phyloP scores from a whole-genome alignment of 2,329 filamentous ascomycete species.

The Colletotrichum shisoi region DNA sequence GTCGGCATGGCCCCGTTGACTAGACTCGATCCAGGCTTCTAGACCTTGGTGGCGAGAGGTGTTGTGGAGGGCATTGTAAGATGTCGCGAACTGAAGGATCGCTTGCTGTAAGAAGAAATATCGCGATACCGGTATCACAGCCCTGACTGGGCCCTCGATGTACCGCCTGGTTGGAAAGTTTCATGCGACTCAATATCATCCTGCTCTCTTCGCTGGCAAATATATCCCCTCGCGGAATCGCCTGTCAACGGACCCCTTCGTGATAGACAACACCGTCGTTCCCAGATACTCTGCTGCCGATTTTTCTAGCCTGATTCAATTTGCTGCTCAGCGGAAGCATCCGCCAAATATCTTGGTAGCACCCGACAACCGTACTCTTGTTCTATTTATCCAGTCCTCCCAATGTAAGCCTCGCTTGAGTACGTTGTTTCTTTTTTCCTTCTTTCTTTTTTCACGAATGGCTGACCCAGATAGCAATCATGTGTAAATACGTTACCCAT shows the following conservation, averaged over 20 bases:
- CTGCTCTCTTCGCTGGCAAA: background rate
- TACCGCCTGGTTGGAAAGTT: background rate
- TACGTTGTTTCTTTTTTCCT: too few species aligned
- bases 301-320: background rate
- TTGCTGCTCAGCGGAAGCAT: background rate
- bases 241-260: background rate
- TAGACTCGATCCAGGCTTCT: conserved; percentile 15
- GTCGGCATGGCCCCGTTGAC: background rate
- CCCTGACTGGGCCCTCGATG: background rate
- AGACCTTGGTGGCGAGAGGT: conserved; percentile 1
- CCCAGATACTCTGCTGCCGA: conserved; percentile 2
- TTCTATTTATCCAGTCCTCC: background rate
- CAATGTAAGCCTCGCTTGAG: background rate
- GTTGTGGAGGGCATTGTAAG: background rate
- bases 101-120: background rate
- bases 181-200: background rate
- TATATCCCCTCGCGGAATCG: conserved; percentile 2
- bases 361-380: background rate
- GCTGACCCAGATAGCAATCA: conserved; percentile 38
- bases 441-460: too few species aligned
- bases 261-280: background rate
- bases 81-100: conserved; percentile 25
- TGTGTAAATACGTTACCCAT: conserved; percentile 52
- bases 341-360: background rate
- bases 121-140: conserved; percentile 15